Percentiles rank a stretch among this genome's conserved stretches.
phyloP scores from a whole-genome alignment of 2,329 filamentous ascomycete genomes.

The Ceratocystiopsis sp. region DNA sequence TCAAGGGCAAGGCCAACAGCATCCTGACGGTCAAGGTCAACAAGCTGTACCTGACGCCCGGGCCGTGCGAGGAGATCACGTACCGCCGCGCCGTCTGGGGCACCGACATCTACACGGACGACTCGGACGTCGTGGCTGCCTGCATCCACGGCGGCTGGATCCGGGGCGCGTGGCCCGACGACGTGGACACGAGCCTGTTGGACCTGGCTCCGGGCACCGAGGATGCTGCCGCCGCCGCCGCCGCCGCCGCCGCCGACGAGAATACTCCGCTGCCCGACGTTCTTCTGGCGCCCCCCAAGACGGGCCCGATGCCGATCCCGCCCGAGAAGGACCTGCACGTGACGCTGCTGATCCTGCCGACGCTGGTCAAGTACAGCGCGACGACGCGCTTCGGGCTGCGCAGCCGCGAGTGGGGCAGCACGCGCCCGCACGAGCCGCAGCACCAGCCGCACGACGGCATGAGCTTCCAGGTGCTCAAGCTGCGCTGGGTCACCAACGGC shows the following conservation, averaged over 20 bases:
- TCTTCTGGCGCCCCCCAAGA: constrained; percentile 35
- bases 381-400: constrained; percentile 66
- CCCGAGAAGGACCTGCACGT: constrained; percentile 68
- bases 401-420: constrained; percentile 55
- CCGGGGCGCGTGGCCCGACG: constrained; percentile 68
- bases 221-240: constrained; percentile 13
- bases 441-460: constrained; percentile 54
- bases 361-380: constrained; percentile 57
- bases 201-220: no score
- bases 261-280: constrained; percentile 18
- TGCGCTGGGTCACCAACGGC: constrained; percentile 74
- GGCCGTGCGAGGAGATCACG: constrained; percentile 69
- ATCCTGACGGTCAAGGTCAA: constrained; percentile 80
- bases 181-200: constrained; percentile 54
- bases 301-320: constrained; percentile 46
- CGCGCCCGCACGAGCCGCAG: constrained; percentile 9
- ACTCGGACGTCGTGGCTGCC: constrained; percentile 82
- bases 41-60: constrained; percentile 52
- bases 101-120: constrained; percentile 86
- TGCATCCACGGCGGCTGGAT: constrained; percentile 92
- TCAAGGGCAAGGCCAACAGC: constrained; percentile 66
- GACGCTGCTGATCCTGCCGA: constrained; percentile 67
- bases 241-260: constrained; percentile 13
- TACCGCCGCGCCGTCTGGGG: constrained; percentile 72
- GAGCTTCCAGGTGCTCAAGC: constrained; percentile 67